Base-by-base conservation (phyloP, 2,329 filamentous ascomycete species). In the Aspergillus novofumigatus region DNA sequence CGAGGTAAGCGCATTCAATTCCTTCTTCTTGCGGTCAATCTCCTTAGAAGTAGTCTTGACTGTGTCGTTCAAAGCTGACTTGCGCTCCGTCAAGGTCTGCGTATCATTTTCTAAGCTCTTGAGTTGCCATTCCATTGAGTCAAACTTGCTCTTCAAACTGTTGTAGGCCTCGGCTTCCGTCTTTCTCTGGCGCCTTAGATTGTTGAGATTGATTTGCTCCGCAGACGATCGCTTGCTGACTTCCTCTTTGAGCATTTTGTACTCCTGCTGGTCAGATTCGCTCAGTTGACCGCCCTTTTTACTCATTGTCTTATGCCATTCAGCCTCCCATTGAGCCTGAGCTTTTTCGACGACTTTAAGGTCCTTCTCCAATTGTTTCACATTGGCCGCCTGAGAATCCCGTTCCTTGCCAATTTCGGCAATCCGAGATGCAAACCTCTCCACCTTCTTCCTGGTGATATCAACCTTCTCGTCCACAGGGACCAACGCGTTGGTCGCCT, bases 391-490 rank as follows among this genome's bases (percentile, higher is more conserved):
- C 69, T 96, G 89, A 20, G 84, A 80, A 49, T 92, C 87, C 20
- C 88, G 86, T 69, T 97, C 91, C 70, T 90, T 91, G 51, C 80
- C 80, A 38, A 96, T 86, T 25, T 86, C 84, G 3, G 84, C 81
- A 50, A 92, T 86, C 57, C 89, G 86, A 42, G 81, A 82, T 58
- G 86, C 83, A 56, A 90, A 84, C 59, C 82, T 85, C 52, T 87
- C 84, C 41, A 91, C 81, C 60, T 92, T 88, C 60, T 84, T 83
- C 14, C 81, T 86, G 6, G 89, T 90, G 60, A 96, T 87, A 51
- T 86, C 83, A 42, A 99, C 89, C 77, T 97, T 97, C 73, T 97
- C 92, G 52, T 96, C 88, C 58, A 97, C 86, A 0, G 94, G 94
- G 7, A 97, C 86, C 4, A 99, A 82, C 38, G 85, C 86, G 69